Percentiles rank a stretch among this genome's conserved stretches.
Conservation (phyloP, 139 green algal species). For the Volvox africanus region DNA sequence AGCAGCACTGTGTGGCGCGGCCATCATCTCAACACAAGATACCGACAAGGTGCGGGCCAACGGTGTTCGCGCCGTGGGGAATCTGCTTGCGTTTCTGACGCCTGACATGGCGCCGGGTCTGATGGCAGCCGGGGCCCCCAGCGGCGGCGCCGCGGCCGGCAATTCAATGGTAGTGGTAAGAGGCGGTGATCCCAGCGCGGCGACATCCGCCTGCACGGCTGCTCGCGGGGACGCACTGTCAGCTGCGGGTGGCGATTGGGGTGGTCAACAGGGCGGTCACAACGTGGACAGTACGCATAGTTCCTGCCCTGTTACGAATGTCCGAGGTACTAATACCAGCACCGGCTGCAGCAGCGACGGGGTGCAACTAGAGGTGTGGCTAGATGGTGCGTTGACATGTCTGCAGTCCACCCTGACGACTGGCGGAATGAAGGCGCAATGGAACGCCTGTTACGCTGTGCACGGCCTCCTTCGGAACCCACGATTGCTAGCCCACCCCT, state of each 20-base stretch:
- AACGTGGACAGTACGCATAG: not conserved
- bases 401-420: conserved; percentile 70
- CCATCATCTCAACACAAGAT: conserved; percentile 63
- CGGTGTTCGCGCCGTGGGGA: conserved; percentile 68
- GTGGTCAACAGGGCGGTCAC: not conserved
- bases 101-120: conserved; percentile 8
- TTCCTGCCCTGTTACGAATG: not conserved
- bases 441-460: conserved; percentile 71
- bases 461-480: conserved; percentile 57
- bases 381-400: conserved; percentile 49
- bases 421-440: conserved; percentile 77
- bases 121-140: not conserved
- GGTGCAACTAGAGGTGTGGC: conserved; percentile 48
- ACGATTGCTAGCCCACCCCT: not conserved
- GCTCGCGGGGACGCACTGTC: not conserved
- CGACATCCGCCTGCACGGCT: too few species aligned
- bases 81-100: conserved; percentile 57
- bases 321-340: too few species aligned
- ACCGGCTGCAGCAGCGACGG: not conserved
- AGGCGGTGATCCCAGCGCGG: too few species aligned
- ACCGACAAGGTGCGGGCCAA: conserved; percentile 75
- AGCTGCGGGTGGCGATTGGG: not conserved
- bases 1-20: conserved; percentile 49
- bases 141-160: not conserved
- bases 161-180: too few species aligned